Conservation (phyloP, 2,329 filamentous ascomycete genomes). For the Fusarium sp. region DNA sequence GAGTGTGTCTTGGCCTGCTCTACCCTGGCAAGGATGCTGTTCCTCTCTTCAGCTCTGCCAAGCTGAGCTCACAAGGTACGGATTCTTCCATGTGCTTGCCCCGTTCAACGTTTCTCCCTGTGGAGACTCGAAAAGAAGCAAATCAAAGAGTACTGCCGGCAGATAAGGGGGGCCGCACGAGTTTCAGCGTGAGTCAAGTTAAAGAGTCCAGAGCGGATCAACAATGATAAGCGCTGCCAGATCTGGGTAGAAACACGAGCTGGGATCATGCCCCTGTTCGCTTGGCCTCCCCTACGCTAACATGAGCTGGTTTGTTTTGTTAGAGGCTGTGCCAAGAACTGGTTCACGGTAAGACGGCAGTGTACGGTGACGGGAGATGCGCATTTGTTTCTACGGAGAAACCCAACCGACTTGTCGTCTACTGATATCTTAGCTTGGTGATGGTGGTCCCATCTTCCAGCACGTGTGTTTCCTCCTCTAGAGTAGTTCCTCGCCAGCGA, state of each 20-base stretch:
- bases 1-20: not conserved
- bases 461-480: constrained; percentile 71
- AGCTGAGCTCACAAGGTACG: not conserved
- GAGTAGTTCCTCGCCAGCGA: constrained; percentile 65
- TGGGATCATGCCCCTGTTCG: not conserved
- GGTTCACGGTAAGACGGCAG: not conserved
- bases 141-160: not conserved
- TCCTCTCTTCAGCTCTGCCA: not conserved
- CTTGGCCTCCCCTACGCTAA: not conserved
- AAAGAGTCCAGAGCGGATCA: not conserved
- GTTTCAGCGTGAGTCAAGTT: not conserved
- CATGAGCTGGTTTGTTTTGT: not conserved
- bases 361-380: not conserved
- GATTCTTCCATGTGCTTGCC: not conserved
- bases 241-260: not conserved
- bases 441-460: constrained; percentile 76
- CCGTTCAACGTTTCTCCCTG: not conserved
- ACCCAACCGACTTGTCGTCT: not conserved
- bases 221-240: not conserved
- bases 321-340: not conserved
- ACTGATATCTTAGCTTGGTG: constrained; percentile 61
- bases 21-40: not conserved
- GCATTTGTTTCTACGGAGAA: not conserved
- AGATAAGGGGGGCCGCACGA: not conserved
- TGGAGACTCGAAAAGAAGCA: not conserved